Evolutionary conservation across 805 yeast genomes (phyloP).

Genomic region (Sungouiozyma ichnusensis): DNA sequence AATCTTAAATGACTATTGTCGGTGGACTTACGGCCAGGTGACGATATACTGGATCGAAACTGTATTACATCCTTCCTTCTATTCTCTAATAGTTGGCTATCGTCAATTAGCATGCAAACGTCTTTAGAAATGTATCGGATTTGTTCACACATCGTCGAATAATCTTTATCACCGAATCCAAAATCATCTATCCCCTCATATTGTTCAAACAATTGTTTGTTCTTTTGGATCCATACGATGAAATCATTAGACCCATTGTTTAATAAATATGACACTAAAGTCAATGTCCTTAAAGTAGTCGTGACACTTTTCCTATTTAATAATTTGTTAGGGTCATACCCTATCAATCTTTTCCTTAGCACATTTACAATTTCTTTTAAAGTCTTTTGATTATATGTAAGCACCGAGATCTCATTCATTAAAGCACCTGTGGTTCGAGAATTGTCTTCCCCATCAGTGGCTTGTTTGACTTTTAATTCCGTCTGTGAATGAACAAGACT

Average conservation of each 20-base stretch:
- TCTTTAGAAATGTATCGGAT: slow-evolving; percentile 33
- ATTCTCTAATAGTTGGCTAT: slow-evolving; percentile 19
- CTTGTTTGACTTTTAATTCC: slow-evolving; percentile 32
- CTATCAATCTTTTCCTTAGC: slow-evolving; percentile 32
- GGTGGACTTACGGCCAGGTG: slow-evolving; percentile 27
- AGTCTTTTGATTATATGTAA: slow-evolving; percentile 34
- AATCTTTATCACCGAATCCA: slow-evolving; percentile 25
- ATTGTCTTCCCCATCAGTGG: slow-evolving; percentile 39
- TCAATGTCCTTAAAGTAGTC: slow-evolving; percentile 39
- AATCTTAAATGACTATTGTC: slow-evolving; percentile 23
- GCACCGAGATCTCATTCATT: slow-evolving; percentile 39
- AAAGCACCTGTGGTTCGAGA: slow-evolving; percentile 36
- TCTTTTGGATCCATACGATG: slow-evolving; percentile 36
- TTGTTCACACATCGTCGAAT: slow-evolving; percentile 30
- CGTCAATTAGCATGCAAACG: slow-evolving; percentile 25
- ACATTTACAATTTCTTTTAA: slow-evolving; percentile 32
- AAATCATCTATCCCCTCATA: slow-evolving; percentile 27
- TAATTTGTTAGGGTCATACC: slow-evolving; percentile 6
- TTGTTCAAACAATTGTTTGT: slow-evolving; percentile 24
- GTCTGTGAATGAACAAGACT: slow-evolving; percentile 28
- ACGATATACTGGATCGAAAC: slow-evolving; percentile 27
- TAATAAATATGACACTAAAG: slow-evolving; percentile 40
- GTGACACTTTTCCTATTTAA: slow-evolving; percentile 4
- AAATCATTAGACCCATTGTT: slow-evolving; percentile 46
- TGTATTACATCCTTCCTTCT: slow-evolving; percentile 20